Conservation (phyloP, 2,329 filamentous ascomycete species). For the Cytospora piceicola region DNA sequence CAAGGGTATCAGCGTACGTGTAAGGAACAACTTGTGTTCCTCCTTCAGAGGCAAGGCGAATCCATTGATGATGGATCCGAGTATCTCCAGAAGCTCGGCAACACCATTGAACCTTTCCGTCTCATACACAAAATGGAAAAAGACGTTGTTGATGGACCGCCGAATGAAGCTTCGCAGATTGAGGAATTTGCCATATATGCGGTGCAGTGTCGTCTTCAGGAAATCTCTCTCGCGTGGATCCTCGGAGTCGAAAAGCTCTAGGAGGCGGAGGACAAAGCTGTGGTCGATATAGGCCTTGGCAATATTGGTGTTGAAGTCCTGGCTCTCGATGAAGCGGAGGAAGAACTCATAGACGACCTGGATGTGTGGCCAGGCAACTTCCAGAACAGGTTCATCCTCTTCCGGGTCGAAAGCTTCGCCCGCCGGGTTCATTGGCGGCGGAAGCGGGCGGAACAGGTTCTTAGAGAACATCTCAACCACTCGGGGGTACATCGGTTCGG, state of each 20-base stretch:
- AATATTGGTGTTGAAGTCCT: constrained; percentile 99
- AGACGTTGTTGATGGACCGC: constrained; percentile 99
- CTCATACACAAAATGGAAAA: constrained; percentile 99
- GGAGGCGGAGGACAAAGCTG: constrained; percentile 90
- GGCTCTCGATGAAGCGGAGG: constrained; percentile 96
- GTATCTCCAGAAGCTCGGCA: constrained; percentile 91
- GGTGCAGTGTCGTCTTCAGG: constrained; percentile 94
- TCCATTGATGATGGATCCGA: constrained; percentile 98
- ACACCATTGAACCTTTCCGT: constrained; percentile 99
- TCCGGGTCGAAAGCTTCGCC: constrained; percentile 98
- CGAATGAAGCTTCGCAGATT: constrained; percentile 97
- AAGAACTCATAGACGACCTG: constrained; percentile 99
- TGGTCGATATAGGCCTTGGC: constrained; percentile 99
- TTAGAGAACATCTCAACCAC: constrained; percentile 99
- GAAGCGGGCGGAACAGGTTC: constrained; percentile 96
- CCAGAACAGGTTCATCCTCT: constrained; percentile 95
- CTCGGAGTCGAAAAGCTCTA: constrained; percentile 98
- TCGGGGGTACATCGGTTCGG: constrained; percentile 96
- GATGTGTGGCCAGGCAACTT: constrained; percentile 99
- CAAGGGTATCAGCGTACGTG: constrained; percentile 85
- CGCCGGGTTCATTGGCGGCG: constrained; percentile 95
- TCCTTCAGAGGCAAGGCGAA: constrained; percentile 97
- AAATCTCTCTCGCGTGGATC: constrained; percentile 97
- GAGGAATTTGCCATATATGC: constrained; percentile 98
- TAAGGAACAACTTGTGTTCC: constrained; percentile 97